Base-by-base conservation (phyloP, 2,329 filamentous ascomycete species). In the Cordyceps cicadae region DNA sequence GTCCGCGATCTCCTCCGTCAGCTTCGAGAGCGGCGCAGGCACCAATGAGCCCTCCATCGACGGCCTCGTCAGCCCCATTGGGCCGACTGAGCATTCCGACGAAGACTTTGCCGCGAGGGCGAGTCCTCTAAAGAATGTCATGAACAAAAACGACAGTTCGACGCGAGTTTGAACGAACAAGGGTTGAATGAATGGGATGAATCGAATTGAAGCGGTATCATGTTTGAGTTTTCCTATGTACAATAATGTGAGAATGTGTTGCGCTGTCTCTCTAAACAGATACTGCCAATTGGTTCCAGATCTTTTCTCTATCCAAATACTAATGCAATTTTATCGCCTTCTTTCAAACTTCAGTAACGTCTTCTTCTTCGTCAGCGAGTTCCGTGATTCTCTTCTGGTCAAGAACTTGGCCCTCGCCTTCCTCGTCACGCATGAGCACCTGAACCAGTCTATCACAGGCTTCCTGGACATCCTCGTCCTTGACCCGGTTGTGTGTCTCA, bases 361-460 rank as follows among this genome's bases (percentile, higher is more conserved):
- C 74, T 43, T 83, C 77, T 17, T 85, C 81, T 6, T 83, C 80
- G 49, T 80, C 76, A 12, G 74, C 71, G 11, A 76, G 61, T 64
- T 81, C 79, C 45, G 78, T 76, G 65, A 65, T 72, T 70, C 60
- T 81, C 78, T 62, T 77, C 72, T 75, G 74, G 60, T 70, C 66
- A 19, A 32, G 41, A 46, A 73, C 73, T 55, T 77, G 69, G 48
- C 66, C 69, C 50, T 75, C 77, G 3, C 66, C 70, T 15, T 76
- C 86, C 70, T 94, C 92, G 50, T 92, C 90, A 60, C 90, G 80
- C 85, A 92, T 91, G 63, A 96, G 72, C 7, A 96, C 86, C 70
- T 99, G 91, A 52, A 99, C 94, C 57, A 97, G 71, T 61, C 94
- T 82, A 72, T 97, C 94, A 68, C 90, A 96, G 0, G 86, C 89